Evolutionary conservation across 352 stramenopile genomes (phyloP).

Genomic region (Aphanomyces stellatus): DNA sequence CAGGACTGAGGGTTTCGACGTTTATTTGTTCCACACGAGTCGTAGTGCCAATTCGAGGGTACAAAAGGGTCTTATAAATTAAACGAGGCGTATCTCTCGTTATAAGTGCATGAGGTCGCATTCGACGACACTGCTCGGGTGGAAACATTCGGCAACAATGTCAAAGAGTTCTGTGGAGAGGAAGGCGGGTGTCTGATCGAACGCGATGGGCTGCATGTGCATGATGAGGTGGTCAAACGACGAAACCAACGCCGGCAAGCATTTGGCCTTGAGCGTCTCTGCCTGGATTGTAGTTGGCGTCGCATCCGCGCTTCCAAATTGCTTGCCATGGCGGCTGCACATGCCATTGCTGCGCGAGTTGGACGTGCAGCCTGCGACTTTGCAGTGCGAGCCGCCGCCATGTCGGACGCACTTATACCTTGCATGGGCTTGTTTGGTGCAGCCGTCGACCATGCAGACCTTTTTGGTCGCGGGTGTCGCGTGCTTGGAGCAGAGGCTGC

Average conservation of each 20-base stretch:
- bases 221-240: too few species aligned
- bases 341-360: background rate
- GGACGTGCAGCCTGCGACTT: background rate
- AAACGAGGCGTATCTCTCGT: background rate
- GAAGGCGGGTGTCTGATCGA: background rate
- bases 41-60: too few species aligned
- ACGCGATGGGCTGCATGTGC: background rate
- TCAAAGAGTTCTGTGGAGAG: background rate
- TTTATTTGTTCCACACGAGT: too few species aligned
- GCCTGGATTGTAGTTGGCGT: too few species aligned
- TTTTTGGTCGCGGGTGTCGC: background rate
- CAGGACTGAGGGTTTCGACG: too few species aligned
- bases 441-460: background rate
- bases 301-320: too few species aligned
- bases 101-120: background rate
- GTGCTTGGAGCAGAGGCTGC: background rate
- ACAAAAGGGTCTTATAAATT: too few species aligned
- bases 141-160: background rate
- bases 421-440: background rate
- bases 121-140: background rate
- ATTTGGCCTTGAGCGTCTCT: too few species aligned
- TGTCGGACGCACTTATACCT: background rate
- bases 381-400: background rate
- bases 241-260: too few species aligned
- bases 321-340: background rate